Percentiles rank a stretch among this genome's conserved stretches.
phyloP scores from a whole-genome alignment of 768 basidiomycete genomes.

The Leucogyrophana mollusca region DNA sequence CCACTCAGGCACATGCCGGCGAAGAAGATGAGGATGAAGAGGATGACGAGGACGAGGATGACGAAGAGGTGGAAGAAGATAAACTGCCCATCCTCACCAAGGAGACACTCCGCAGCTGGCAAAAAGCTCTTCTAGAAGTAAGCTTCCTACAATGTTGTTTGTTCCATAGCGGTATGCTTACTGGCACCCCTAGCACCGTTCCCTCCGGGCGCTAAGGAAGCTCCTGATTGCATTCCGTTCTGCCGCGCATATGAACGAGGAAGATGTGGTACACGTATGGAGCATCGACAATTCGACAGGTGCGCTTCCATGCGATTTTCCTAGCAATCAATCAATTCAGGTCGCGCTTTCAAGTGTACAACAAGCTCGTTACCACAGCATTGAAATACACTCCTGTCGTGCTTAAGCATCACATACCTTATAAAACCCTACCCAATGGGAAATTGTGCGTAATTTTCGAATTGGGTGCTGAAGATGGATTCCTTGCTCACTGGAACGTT shows the following conservation, averaged over 20 bases:
- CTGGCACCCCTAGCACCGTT: conserved; percentile 61
- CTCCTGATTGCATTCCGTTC: conserved; percentile 89
- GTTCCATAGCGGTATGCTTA: conserved; percentile 2
- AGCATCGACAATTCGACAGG: conserved; percentile 80
- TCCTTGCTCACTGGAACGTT: too few relatives aligned
- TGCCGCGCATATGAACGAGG: conserved; percentile 88
- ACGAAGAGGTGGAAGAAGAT: conserved; percentile 41
- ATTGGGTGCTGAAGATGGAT: too few relatives aligned
- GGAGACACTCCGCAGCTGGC: conserved; percentile 77
- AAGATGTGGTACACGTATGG: conserved; percentile 78
- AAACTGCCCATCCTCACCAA: conserved; percentile 60
- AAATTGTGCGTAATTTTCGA: conserved; percentile 64
- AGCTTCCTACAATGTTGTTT: conserved; percentile 13
- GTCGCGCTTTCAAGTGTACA: conserved; percentile 71
- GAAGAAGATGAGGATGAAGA: conserved; percentile 51
- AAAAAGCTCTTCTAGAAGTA: conserved; percentile 85
- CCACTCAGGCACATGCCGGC: conserved; percentile 36
- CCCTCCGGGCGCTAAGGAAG: conserved; percentile 79
- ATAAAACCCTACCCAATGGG: conserved; percentile 77
- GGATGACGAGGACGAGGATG: conserved; percentile 42
- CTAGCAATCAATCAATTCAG: conserved; percentile 3
- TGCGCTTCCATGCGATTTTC: conserved; percentile 21
- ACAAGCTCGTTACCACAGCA: conserved; percentile 84
- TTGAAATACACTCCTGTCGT: conserved; percentile 90
- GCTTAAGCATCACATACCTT: conserved; percentile 83